Evolutionary conservation across 192 early-diverging fungal species (phyloP), one percentile per base, ranked within the genome.

Genomic region (Gaertneriomyces sp.): DNA sequence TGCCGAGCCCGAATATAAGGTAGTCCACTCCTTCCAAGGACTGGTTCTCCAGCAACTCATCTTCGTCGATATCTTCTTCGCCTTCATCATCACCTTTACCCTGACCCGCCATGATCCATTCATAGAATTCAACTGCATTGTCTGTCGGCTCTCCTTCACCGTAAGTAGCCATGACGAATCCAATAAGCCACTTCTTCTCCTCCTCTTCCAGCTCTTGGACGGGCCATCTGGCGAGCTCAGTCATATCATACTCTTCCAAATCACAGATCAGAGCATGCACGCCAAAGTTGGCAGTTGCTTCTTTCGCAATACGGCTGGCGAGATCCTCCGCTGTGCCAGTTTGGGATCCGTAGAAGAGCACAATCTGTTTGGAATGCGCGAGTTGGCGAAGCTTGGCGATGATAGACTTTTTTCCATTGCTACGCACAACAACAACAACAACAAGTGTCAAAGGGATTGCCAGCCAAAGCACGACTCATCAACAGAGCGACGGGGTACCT

Each of bases 281-380:
- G 52, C 83, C 80, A 60, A 87, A 90, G 40, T 81, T 81, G 54
- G 88, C 83, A 8, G 83, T 80, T 42, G 85, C 86, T 64, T 96
- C 95, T 63, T 95, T 94, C 65, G 87, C 90, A 57, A 95, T 70
- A 47, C 95, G 91, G 38, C 83, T 81, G 52, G 97, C 95, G 78
- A 96, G 93, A 69, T 99, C 97, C 78, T 99, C 97, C 50, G 95
- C 96, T 7, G 97, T 99, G 60, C 97, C 97, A 7, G 97, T 99
- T 79, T 99, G 97, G 19, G 94, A 96, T 52, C 97, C 97, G 68
- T 93, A 99, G 69, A 99, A 93, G 42, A 94, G 76, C 42, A 94
- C 85, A 40, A 93, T 84, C 58, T 89, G 83, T 63, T 66, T 50
- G 10, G 68, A 45, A 52, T 57, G 50, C 11, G 61, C 59, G 7